Evolutionary conservation across 1,284 basidiomycete species (phyloP), one percentile per base, ranked within the genome.

Genomic region (Austroboletus novae-zelandiae): DNA sequence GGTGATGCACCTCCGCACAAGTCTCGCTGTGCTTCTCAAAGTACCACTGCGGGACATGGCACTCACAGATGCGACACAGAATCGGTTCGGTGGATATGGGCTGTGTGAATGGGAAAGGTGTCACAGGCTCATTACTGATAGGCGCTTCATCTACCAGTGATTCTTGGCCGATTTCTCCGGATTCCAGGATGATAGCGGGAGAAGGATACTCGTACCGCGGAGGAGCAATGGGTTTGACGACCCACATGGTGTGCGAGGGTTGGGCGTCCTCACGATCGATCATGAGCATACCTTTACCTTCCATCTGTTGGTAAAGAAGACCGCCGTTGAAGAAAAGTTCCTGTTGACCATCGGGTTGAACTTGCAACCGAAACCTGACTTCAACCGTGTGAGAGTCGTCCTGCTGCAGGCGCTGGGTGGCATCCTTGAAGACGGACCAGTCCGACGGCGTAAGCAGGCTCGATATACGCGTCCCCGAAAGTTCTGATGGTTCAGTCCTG

Each of bases 21-120:
- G 96, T 99, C 73, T 99, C 97, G 77, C 95, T 98, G 76, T 99
- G 97, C 75, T 98, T 98, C 73, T 98, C 97, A 67, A 99, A 99
- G 75, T 96, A 99, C 95, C 97, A 99, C 52, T 96, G 90, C 2
- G 97, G 95, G 48, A 99, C 89, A 61, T 91, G 88, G 62, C 91
- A 86, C 72, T 99, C 97, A 76, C 97, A 99, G 58, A 99, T 99
- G 43, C 97, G 91, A 73, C 97, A 99, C 17, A 99, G 78, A 36
- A 99, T 89, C n/a, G 84, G 86, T 58, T 94, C 86, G 23, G 83
- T 84, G 61, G 85, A 89, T 66, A 97, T 86, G 25, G 88, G 82
- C 9, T 83, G 80, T 40, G 78, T 78, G 64, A 86, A 83, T 5
- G 88, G 87, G 61, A 92, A 89, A 2, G 84, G 80, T 2, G 80